Percentiles rank a stretch among this genome's conserved stretches.
These are phyloP conservation scores for Ilyonectria mors-panacis DNA, from an alignment of 2,329 filamentous ascomycete species.

Conservation along the genomic window DNA sequence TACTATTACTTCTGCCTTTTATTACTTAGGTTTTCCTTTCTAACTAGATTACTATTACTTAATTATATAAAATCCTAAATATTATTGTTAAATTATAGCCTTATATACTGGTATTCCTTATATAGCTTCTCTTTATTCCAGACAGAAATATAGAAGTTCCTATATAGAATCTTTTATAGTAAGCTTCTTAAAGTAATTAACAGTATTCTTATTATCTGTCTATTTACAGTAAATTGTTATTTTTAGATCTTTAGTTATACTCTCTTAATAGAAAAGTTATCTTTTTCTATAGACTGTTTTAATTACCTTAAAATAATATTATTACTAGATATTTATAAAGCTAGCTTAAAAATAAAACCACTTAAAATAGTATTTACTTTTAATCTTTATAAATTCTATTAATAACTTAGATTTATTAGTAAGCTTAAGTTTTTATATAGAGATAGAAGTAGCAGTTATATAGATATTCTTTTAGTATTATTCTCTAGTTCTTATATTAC, in stretches of 20 bases:
- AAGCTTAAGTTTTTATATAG: constrained; percentile 28
- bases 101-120: constrained; percentile 12
- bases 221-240: neutral
- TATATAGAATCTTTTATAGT: constrained; percentile 30
- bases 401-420: constrained; percentile 11
- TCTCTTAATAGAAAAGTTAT: constrained; percentile 31
- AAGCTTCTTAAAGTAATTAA: constrained; percentile 18
- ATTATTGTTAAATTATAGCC: constrained; percentile 31
- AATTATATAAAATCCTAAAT: constrained; percentile 25
- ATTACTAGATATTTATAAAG: constrained; percentile 25
- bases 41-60: constrained; percentile 13
- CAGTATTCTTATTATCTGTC: constrained; percentile 8
- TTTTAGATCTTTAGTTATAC: constrained; percentile 4
- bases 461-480: constrained; percentile 36
- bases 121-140: constrained; percentile 22
- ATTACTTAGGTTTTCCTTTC: constrained; percentile 6
- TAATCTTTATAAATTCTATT: constrained; percentile 30
- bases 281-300: constrained; percentile 17
- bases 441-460: constrained; percentile 34
- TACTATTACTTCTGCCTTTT: constrained; percentile 7
- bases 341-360: constrained; percentile 35
- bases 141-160: constrained; percentile 22
- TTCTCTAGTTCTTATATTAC: constrained; percentile 33
- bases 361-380: constrained; percentile 39
- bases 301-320: constrained; percentile 35